Conservation (phyloP, 768 basidiomycete species). For the Mycena alexandri region DNA sequence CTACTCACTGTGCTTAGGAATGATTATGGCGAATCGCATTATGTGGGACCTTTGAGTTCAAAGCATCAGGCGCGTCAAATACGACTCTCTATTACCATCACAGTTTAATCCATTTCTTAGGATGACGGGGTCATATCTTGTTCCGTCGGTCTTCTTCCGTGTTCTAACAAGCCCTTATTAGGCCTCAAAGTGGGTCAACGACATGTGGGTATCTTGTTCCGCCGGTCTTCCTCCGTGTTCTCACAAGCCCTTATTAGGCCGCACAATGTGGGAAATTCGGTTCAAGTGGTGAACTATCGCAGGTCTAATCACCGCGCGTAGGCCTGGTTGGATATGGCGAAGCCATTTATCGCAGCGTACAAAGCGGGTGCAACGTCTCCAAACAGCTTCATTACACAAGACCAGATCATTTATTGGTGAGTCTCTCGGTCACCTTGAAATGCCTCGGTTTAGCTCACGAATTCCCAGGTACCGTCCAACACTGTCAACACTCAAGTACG, state of each 20-base stretch:
- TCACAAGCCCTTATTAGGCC: slow-evolving; percentile 21
- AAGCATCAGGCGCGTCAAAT: slow-evolving; percentile 27
- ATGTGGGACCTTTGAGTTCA: slow-evolving; percentile 58
- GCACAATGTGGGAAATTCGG: slow-evolving; percentile 22
- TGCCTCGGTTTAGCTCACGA: slow-evolving; percentile 6
- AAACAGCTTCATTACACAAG: slow-evolving; percentile 33
- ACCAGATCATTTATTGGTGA: slow-evolving; percentile 38
- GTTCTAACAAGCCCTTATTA: too few species aligned
- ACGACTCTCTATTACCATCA: too few species aligned
- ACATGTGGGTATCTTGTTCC: slow-evolving; percentile 35
- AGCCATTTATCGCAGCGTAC: slow-evolving; percentile 60
- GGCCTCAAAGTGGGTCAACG: slow-evolving; percentile 38
- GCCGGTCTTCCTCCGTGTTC: too few species aligned
- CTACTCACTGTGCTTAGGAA: slow-evolving; percentile 12
- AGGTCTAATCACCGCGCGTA: too few species aligned
- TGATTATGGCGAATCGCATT: slow-evolving; percentile 56
- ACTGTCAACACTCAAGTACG: slow-evolving; percentile 26
- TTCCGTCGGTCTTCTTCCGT: too few species aligned
- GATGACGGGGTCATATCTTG: too few species aligned
- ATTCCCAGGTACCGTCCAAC: slow-evolving; percentile 33
- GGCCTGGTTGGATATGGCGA: slow-evolving; percentile 59
- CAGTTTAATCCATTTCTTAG: not conserved
- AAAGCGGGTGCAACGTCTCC: slow-evolving; percentile 52
- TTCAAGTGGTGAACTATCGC: not conserved
- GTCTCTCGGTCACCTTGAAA: not conserved